A percentile compares a stretch with the other conserved stretches of the same genome.
Conservation (phyloP, 176 grass and related monocot species). For the Carex cristatella region DNA sequence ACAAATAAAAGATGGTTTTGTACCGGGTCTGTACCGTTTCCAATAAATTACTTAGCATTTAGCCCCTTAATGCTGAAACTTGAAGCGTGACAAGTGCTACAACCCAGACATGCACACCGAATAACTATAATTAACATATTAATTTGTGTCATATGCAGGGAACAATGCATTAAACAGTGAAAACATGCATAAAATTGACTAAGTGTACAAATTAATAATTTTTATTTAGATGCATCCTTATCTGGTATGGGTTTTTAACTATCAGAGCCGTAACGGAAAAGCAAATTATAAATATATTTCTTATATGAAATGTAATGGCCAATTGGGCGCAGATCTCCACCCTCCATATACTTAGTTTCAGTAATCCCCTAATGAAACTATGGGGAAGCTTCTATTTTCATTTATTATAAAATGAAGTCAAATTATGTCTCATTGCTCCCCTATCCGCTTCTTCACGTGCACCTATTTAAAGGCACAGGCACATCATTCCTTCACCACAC, state of each 20-base stretch:
- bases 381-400: background rate
- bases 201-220: background rate
- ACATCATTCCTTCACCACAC: constrained; percentile 5
- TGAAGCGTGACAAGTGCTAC: background rate
- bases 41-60: background rate
- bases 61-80: background rate
- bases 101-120: no score
- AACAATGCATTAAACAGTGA: background rate
- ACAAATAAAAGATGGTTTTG: background rate
- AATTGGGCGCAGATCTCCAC: background rate
- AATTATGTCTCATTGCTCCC: background rate
- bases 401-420: background rate
- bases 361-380: background rate
- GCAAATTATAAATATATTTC: background rate
- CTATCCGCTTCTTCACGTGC: background rate
- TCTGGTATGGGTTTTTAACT: background rate
- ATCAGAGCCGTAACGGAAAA: background rate
- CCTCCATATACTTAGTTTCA: background rate
- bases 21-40: background rate
- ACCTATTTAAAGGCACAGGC: background rate
- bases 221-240: background rate
- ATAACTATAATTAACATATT: background rate
- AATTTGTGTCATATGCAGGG: background rate
- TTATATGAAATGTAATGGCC: no score
- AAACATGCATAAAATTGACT: background rate